Evolutionary conservation across 108 stramenopile genomes (phyloP), one percentile per base, ranked within the genome.

Genomic region (Hondaea fermentalgiana): DNA sequence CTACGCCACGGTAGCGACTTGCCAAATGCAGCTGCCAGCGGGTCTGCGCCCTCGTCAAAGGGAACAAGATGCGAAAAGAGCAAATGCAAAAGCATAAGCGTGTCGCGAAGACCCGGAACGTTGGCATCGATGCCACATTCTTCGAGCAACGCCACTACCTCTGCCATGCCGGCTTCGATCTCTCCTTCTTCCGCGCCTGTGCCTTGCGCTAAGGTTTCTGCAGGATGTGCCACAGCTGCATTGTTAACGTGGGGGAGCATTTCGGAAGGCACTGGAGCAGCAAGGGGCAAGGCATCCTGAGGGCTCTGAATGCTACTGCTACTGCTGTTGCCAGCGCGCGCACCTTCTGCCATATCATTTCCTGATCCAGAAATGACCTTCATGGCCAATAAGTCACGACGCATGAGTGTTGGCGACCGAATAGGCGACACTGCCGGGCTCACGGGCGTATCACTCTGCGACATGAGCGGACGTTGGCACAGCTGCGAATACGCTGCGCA

Each of bases 401-500:
- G 45, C 76, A 83, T 53, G 0, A 83, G 4, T 1, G 76, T 83
- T 12, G 76, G 76, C 17, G 76, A 83, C 23, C 76, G 76, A 53
- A 83, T 83, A 0, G 45, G 76, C 45, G 76, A 83, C 76, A 83
- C 76, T 1, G 76, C 76, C 25, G 76, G 76, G 51, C 76, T 83
- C 64, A 69, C 42, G 25, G 64, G 64, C 51, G 76, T 53, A 3
- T 83, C 76, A 23, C 51, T 28, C 16, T 83, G 43, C 6, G 49
- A 6, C n/a, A 12, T 17, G n/a, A 53, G 28, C n/a, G 76, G 76
- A 12, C 76, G 45, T 45, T 83, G 76, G 51, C 76, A 83, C 19
- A 83, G 76, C 76, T 83, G 76, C 25, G 76, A 83, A 53, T 83
- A 83, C 6, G 76, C 76, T 21, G 76, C 76, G 51, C 76, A 83